Evolutionary conservation across 1,284 basidiomycete species (phyloP).

Genomic region (Ustilago xerochloae): DNA sequence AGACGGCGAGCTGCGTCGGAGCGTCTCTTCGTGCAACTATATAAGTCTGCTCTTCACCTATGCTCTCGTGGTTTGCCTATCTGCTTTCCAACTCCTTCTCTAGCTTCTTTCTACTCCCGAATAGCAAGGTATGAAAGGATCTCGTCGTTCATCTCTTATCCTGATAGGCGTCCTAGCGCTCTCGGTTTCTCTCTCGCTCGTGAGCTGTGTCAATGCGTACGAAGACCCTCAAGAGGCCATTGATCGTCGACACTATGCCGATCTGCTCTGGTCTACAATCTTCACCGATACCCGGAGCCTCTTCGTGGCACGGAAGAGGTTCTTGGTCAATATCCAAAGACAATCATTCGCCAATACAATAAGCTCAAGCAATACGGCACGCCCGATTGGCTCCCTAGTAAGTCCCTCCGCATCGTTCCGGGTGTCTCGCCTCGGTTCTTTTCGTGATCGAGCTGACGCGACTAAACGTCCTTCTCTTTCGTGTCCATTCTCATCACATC

Average conservation of each 20-base stretch:
- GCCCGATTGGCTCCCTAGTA: not conserved
- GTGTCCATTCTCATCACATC: not conserved
- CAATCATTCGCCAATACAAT: not conserved
- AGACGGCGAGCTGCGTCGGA: no score
- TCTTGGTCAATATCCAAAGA: not conserved
- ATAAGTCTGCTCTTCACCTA: no score
- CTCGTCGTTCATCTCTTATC: not conserved
- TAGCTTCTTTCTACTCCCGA: not conserved
- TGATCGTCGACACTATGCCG: not conserved
- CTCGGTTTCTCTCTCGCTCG: not conserved
- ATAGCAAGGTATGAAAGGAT: not conserved
- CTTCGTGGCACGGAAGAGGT: not conserved
- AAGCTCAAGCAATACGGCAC: not conserved
- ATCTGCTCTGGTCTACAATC: not conserved
- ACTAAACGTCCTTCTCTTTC: not conserved
- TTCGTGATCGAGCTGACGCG: not conserved
- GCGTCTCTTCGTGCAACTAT: no score
- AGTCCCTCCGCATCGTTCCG: not conserved
- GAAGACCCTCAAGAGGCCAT: conserved; percentile 12
- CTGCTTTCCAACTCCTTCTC: not conserved
- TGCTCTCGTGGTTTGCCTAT: no score
- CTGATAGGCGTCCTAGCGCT: not conserved
- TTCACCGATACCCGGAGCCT: no score
- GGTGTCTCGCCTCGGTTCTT: not conserved
- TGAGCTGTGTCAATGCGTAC: not conserved